A percentile compares a stretch with the other conserved stretches of the same genome.
phyloP scores from a whole-genome alignment of 768 basidiomycete species.

The Pisolithus tinctorius region DNA sequence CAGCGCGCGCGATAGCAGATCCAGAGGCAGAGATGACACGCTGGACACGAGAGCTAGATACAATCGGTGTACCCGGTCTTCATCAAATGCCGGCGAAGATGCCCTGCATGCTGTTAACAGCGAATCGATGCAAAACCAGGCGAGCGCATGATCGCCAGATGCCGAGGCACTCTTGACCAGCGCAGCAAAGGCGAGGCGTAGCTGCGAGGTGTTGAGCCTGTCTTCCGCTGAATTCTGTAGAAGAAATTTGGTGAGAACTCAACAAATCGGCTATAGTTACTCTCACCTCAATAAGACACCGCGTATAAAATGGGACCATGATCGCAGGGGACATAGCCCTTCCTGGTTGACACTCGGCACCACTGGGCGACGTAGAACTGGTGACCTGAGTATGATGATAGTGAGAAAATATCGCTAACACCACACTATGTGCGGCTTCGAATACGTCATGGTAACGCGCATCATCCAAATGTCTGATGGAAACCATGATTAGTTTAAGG shows the following conservation, averaged over 20 bases:
- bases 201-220: constrained; percentile 54
- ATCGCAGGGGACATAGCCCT: constrained; percentile 40
- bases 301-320: constrained; percentile 69
- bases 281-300: constrained; percentile 61
- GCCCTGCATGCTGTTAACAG: constrained; percentile 43
- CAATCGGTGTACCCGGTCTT: constrained; percentile 43
- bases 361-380: not conserved
- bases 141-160: constrained; percentile 40
- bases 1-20: constrained; percentile 49
- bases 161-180: constrained; percentile 54
- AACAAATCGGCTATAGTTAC: not conserved
- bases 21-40: constrained; percentile 53
- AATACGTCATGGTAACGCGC: constrained; percentile 64
- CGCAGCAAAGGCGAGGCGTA: constrained; percentile 69
- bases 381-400: constrained; percentile 36
- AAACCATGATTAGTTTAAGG: not conserved
- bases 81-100: constrained; percentile 3
- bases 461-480: constrained; percentile 51
- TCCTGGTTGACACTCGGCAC: constrained; percentile 5
- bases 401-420: constrained; percentile 67
- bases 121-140: constrained; percentile 61
- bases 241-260: not conserved
- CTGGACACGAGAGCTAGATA: constrained; percentile 59
- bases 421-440: constrained; percentile 81
- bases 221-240: constrained; percentile 58